These are phyloP conservation scores for Leucoagaricus sp. DNA, from an alignment of 1,284 basidiomycete species.

Conservation along the genomic window DNA sequence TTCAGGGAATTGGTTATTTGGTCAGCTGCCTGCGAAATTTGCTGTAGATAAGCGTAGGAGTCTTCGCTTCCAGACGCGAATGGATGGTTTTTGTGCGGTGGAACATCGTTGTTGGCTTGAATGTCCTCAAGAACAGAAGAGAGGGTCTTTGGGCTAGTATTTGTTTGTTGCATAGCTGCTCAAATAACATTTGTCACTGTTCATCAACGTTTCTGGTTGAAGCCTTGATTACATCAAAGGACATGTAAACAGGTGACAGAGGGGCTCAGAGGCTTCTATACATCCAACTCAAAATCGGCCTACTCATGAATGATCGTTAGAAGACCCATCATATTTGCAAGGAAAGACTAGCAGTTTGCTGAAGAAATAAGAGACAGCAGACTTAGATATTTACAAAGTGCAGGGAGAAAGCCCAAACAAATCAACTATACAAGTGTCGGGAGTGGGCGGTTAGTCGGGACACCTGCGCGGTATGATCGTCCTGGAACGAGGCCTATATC, in stretches of 20 bases:
- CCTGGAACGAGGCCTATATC: conserved; percentile 11
- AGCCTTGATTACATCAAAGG: not conserved
- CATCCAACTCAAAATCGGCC: too few relatives aligned
- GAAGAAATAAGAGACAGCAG: not conserved
- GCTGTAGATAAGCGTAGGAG: conserved; percentile 44
- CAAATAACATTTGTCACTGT: not conserved
- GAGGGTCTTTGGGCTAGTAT: conserved; percentile 31
- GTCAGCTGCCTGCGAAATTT: conserved; percentile 51
- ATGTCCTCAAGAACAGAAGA: conserved; percentile 46
- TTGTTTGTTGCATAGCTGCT: conserved; percentile 19
- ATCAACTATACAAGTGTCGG: not conserved
- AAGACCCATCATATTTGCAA: too few relatives aligned
- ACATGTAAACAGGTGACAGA: too few relatives aligned
- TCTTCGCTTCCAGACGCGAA: conserved; percentile 48
- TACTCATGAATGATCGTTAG: too few relatives aligned
- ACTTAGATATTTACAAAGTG: not conserved
- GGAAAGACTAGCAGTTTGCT: too few relatives aligned
- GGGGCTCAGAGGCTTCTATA: too few relatives aligned
- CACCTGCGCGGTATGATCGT: conserved; percentile 7
- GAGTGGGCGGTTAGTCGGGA: conserved; percentile 10
- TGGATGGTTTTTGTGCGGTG: conserved; percentile 44
- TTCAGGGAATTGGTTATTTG: conserved; percentile 55
- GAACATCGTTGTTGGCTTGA: conserved; percentile 36
- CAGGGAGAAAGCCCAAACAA: not conserved
- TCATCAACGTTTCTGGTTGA: not conserved